phyloP scores from a whole-genome alignment of 495 filamentous ascomycete genomes.

The Penicillium bovifimosum region DNA sequence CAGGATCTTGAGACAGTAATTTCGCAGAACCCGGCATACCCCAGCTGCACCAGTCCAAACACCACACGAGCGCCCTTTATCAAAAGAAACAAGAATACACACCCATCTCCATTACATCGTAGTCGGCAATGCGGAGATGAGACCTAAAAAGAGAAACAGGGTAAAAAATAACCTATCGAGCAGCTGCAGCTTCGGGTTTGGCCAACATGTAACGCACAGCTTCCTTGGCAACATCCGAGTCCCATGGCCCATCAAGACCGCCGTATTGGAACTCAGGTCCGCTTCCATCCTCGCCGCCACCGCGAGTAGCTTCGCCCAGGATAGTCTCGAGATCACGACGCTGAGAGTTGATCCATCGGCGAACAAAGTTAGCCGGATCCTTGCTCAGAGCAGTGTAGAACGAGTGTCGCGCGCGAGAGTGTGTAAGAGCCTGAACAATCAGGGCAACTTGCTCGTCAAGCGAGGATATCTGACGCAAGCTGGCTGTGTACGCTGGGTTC shows the following conservation, averaged over 20 bases:
- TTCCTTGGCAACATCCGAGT: conserved; percentile 41
- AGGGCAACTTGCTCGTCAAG: conserved; percentile 82
- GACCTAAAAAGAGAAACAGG: background rate
- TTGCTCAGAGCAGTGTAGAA: conserved; percentile 71
- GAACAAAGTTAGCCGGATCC: conserved; percentile 78
- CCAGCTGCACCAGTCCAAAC: conserved; percentile 30
- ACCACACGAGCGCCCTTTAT: conserved; percentile 34
- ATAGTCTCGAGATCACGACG: conserved; percentile 86
- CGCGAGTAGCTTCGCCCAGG: conserved; percentile 69
- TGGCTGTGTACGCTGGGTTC: conserved; percentile 45
- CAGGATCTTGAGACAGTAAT: conserved; percentile 7
- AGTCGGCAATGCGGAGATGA: background rate
- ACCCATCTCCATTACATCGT: conserved; percentile 1
- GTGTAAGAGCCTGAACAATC: conserved; percentile 68
- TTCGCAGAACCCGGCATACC: conserved; percentile 17
- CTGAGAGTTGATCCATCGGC: conserved; percentile 80
- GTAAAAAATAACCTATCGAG: conserved; percentile 14
- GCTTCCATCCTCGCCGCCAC: conserved; percentile 57
- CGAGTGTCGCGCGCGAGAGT: conserved; percentile 76
- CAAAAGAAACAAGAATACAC: conserved; percentile 11
- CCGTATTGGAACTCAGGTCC: conserved; percentile 56
- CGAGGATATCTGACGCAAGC: conserved; percentile 61
- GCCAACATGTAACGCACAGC: conserved; percentile 47
- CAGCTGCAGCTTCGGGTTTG: conserved; percentile 36
- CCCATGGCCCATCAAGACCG: conserved; percentile 51